phyloP scores from a whole-genome alignment of 495 filamentous ascomycete species.

The Podospora fimiseda region DNA sequence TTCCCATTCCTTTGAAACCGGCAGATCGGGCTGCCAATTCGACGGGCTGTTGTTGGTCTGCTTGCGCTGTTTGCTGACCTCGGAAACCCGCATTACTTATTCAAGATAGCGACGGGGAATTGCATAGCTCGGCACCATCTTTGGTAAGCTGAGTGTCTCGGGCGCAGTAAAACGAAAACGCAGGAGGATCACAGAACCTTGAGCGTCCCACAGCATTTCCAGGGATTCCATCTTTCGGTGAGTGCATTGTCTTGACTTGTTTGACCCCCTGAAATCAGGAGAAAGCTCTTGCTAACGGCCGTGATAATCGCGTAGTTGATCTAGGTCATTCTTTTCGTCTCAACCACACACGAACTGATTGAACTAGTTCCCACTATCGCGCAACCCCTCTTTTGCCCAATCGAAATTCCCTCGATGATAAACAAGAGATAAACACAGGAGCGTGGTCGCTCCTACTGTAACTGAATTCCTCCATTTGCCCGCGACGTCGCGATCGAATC shows the following conservation, averaged over 20 bases:
- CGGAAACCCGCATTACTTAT: neutral
- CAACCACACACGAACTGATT: neutral
- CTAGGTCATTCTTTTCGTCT: too few species aligned
- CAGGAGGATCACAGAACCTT: neutral
- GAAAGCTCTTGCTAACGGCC: neutral
- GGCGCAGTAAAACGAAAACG: neutral
- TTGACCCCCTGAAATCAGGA: neutral
- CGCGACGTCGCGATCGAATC: neutral
- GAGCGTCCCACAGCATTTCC: neutral
- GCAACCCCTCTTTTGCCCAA: neutral
- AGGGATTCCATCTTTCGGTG: neutral
- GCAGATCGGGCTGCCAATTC: neutral
- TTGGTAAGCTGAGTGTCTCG: neutral
- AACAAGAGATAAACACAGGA: slow-evolving; percentile 11
- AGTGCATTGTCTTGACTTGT: slow-evolving; percentile 6
- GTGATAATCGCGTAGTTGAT: too few species aligned
- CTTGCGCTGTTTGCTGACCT: neutral
- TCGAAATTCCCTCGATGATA: slow-evolving; percentile 11
- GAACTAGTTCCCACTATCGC: neutral
- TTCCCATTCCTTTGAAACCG: neutral
- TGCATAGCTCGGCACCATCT: too few species aligned
- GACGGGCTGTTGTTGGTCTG: neutral
- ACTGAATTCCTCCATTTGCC: neutral
- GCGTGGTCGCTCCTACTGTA: slow-evolving; percentile 19
- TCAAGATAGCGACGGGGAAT: too few species aligned